Evolutionary conservation across 1,139 yeast genomes (phyloP).

Genomic region (Pichia sp.): DNA sequence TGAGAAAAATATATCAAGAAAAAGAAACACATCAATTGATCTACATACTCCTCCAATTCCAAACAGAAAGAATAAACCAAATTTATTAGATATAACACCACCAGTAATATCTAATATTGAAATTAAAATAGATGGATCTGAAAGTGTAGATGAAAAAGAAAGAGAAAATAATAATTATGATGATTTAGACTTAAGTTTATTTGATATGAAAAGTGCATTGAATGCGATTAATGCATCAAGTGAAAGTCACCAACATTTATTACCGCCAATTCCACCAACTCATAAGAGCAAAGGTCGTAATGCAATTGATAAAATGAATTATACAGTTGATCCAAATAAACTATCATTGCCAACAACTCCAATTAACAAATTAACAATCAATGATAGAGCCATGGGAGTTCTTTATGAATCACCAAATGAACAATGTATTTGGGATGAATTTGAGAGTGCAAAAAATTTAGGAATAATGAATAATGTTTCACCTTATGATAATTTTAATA

Average conservation of each 20-base stretch:
- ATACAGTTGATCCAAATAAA: constrained; percentile 8
- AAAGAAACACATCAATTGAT: neutral
- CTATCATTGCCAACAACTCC: constrained; percentile 5
- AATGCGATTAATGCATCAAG: constrained; percentile 8
- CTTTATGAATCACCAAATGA: constrained; percentile 18
- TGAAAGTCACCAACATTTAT: constrained; percentile 1
- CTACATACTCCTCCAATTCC: constrained; percentile 6
- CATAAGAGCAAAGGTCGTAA: constrained; percentile 9
- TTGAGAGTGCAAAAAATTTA: constrained; percentile 6
- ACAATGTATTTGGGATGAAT: constrained; percentile 15
- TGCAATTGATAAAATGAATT: constrained; percentile 11
- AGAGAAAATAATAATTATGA: neutral
- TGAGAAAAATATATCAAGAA: neutral
- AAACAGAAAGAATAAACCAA: constrained; percentile 7
- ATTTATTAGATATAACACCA: neutral
- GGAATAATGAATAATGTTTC: neutral
- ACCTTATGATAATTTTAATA: neutral
- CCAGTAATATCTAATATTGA: neutral
- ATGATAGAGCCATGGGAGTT: constrained; percentile 18
- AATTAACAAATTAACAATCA: constrained; percentile 1
- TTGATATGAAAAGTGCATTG: constrained; percentile 16
- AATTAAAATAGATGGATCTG: neutral
- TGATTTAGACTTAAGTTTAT: constrained; percentile 11
- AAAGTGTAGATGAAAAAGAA: neutral
- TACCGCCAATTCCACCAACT: constrained; percentile 8